A percentile compares a stretch with the other conserved stretches of the same genome.
Conservation (phyloP, 129 eudicot species). For the Helianthus tuberosus region DNA sequence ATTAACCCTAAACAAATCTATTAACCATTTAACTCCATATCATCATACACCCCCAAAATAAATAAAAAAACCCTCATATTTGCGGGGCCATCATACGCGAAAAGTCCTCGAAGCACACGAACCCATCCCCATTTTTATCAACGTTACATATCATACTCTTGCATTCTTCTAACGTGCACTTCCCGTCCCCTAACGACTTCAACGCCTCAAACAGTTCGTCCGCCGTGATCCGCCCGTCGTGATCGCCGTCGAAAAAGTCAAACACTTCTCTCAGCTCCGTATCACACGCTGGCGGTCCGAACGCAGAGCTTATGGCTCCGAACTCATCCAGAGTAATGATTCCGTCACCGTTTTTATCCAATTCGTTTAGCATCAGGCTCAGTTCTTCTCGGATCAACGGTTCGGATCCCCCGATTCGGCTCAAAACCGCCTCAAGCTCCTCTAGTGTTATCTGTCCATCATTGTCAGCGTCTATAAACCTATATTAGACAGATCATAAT, state of each 20-base stretch:
- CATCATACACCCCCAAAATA: conserved; percentile 14
- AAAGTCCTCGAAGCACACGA: conserved; percentile 89
- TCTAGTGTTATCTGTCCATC: conserved; percentile 57
- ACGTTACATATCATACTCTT: conserved; percentile 72
- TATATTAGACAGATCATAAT: too few species aligned
- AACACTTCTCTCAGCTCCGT: conserved; percentile 60
- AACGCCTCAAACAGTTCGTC: conserved; percentile 68
- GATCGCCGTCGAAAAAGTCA: conserved; percentile 69
- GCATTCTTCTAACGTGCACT: conserved; percentile 83
- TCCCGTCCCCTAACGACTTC: conserved; percentile 51
- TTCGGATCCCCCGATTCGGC: conserved; percentile 48
- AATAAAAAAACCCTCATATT: conserved; percentile 17
- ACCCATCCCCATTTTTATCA: conserved; percentile 71
- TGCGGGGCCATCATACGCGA: conserved; percentile 66
- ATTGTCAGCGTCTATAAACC: conserved; percentile 62
- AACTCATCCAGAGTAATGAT: conserved; percentile 67
- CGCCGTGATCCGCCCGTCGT: conserved; percentile 79
- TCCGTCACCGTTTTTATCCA: conserved; percentile 75
- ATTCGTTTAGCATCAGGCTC: conserved; percentile 47
- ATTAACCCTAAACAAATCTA: not conserved
- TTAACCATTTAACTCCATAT: conserved; percentile 1
- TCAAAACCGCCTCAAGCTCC: conserved; percentile 49
- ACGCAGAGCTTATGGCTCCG: conserved; percentile 57
- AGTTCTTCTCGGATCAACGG: conserved; percentile 53
- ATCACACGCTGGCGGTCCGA: conserved; percentile 53